A percentile compares a stretch with the other conserved stretches of the same genome.
Evolutionary conservation across 2,329 filamentous ascomycete genomes (phyloP).

Genomic region (Aureobasidium sp.): DNA sequence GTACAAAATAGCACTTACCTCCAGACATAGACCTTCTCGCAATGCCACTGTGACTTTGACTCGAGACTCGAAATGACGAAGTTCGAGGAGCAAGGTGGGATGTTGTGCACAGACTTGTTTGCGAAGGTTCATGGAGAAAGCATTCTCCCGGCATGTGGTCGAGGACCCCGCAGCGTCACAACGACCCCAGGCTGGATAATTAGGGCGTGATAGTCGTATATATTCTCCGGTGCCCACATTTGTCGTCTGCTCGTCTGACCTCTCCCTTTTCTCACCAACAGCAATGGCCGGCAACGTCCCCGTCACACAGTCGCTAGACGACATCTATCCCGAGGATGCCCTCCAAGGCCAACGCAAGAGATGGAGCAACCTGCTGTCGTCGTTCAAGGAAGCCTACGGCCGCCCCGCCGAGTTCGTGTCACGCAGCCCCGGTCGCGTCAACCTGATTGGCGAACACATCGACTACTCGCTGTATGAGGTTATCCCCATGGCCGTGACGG

Average conservation of each 20-base stretch:
- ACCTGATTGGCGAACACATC: slow-evolving; percentile 98
- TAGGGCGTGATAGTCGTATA: background rate
- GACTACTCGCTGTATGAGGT: slow-evolving; percentile 97
- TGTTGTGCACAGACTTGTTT: background rate
- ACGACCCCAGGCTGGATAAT: slow-evolving; percentile 9
- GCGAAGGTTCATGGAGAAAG: background rate
- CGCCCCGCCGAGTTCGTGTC: slow-evolving; percentile 71
- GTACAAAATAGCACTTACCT: background rate
- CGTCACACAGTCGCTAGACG: slow-evolving; percentile 63
- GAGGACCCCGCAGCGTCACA: slow-evolving; percentile 1
- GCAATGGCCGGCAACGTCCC: slow-evolving; percentile 51
- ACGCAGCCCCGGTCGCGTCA: slow-evolving; percentile 87
- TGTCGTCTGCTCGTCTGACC: background rate
- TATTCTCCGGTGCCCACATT: slow-evolving; percentile 1
- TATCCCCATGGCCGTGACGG: slow-evolving; percentile 88
- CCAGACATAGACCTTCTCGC: background rate
- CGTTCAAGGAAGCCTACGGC: slow-evolving; percentile 66
- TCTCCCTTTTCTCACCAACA: background rate
- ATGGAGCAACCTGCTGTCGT: slow-evolving; percentile 66
- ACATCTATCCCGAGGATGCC: slow-evolving; percentile 76
- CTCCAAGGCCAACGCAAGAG: slow-evolving; percentile 60
- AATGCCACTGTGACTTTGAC: background rate
- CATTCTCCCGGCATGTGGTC: background rate
- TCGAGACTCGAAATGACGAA: background rate
- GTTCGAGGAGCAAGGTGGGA: background rate